Percentiles rank a stretch among this genome's conserved stretches.
Evolutionary conservation across 148 eudicot genomes (phyloP).

Genomic region (Polygonum aviculare): DNA sequence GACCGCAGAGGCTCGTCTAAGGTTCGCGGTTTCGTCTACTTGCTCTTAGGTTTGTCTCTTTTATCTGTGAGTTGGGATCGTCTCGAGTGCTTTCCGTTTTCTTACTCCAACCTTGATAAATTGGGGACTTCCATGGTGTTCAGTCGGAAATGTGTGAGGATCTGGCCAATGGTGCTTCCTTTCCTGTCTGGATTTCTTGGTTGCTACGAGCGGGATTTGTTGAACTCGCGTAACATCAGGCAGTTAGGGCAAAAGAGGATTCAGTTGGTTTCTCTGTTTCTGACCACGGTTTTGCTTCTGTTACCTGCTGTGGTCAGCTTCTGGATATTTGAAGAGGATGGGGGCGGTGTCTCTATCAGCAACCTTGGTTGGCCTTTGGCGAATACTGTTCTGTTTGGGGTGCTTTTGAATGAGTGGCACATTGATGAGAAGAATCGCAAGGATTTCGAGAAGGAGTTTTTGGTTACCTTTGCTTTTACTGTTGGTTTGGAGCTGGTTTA

Average conservation of each 20-base stretch:
- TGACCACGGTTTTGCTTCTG: slow-evolving; percentile 64
- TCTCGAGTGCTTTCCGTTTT: slow-evolving; percentile 77
- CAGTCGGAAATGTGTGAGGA: slow-evolving; percentile 52
- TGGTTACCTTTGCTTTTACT: slow-evolving; percentile 71
- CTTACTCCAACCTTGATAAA: slow-evolving; percentile 42
- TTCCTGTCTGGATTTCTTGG: slow-evolving; percentile 85
- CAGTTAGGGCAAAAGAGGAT: slow-evolving; percentile 58
- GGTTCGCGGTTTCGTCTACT: slow-evolving; percentile 54
- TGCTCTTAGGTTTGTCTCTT: slow-evolving; percentile 51
- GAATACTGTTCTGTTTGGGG: slow-evolving; percentile 89
- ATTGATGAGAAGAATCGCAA: slow-evolving; percentile 59
- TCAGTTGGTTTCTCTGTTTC: slow-evolving; percentile 64
- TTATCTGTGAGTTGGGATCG: slow-evolving; percentile 92
- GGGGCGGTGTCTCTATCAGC: slow-evolving; percentile 54
- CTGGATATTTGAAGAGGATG: slow-evolving; percentile 73
- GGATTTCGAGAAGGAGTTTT: slow-evolving; percentile 70
- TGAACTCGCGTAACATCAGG: slow-evolving; percentile 51
- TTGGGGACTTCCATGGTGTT: slow-evolving; percentile 38
- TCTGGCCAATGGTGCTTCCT: slow-evolving; percentile 88
- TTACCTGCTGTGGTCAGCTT: slow-evolving; percentile 75
- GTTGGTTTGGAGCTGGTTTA: slow-evolving; percentile 74
- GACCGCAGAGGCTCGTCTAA: slow-evolving; percentile 32
- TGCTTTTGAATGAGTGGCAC: slow-evolving; percentile 79
- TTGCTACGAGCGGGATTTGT: slow-evolving; percentile 56
- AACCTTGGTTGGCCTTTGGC: slow-evolving; percentile 81